phyloP scores from a whole-genome alignment of 2,329 filamentous ascomycete species.

The Magnaporthiopsis rhizophila region DNA sequence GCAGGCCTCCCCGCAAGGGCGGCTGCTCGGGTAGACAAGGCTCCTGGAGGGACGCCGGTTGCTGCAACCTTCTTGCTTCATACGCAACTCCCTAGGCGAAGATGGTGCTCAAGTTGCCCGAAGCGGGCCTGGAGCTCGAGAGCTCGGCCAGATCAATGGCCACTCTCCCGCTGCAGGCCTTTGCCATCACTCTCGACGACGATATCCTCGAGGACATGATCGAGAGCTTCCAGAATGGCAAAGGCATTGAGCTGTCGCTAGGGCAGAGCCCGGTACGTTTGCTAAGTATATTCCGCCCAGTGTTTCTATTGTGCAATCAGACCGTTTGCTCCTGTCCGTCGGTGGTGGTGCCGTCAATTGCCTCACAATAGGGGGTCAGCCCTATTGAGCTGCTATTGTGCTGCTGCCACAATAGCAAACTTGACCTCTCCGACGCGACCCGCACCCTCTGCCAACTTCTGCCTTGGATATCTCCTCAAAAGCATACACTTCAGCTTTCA shows the following conservation, averaged over 20 bases:
- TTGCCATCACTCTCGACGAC: slow-evolving; percentile 50
- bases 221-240: slow-evolving; percentile 47
- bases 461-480: neutral
- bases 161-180: slow-evolving; percentile 44
- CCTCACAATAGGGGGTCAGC: neutral
- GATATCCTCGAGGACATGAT: slow-evolving; percentile 56
- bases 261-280: slow-evolving; percentile 53
- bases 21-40: slow-evolving; percentile 1
- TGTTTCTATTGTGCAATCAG: slow-evolving; percentile 8
- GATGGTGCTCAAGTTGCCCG: slow-evolving; percentile 44
- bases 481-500: neutral
- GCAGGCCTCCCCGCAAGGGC: neutral
- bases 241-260: slow-evolving; percentile 48
- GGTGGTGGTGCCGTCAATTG: neutral
- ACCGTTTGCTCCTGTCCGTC: neutral
- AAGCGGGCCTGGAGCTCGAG: slow-evolving; percentile 49
- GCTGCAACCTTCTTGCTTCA: neutral
- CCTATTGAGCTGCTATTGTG: neutral
- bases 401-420: neutral
- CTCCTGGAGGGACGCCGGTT: neutral
- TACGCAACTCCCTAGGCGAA: neutral
- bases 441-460: neutral
- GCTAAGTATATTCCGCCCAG: slow-evolving; percentile 8
- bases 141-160: slow-evolving; percentile 36
- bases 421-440: no score